Evolutionary conservation across 441 rosid genomes (phyloP), one percentile per base, ranked within the genome.

Genomic region (Geranium incanum): DNA sequence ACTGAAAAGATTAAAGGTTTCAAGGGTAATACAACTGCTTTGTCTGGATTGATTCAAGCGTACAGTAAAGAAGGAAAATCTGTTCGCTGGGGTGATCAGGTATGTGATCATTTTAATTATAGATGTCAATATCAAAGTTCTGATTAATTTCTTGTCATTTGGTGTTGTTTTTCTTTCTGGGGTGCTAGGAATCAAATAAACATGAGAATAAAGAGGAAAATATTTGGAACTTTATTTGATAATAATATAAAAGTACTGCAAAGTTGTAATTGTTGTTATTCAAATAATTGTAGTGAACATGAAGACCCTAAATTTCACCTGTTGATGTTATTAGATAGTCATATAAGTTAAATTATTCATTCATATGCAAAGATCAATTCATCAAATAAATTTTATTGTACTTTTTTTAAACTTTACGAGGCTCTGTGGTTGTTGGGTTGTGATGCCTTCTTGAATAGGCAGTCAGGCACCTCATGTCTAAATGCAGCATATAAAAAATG

Each of bases 11-110:
- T 81, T 45, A 13, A 63, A 68, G 71, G 71, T 59, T 12, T 18
- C 15, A 86, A 78, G 81, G 70, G 84, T 67, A 81, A 81, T 71
- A 63, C 75, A 39, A 87, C 82, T 79, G 79, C 87, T 36, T 76
- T 75, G 48, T 83, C 93, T 62, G 83, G 86, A 57, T 80, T 86
- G 82, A 81, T 78, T 70, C 88, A 77, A 74, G 81, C 82, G 36
- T 74, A 81, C 76, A 75, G 78, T 28, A 80, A 78, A 78, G 79
- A 80, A 76, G 81, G 84, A 68, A 91, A 93, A 84, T 83, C 91
- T 71, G 90, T 93, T 71, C 87, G 74, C 66, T 91, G 97, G 98
- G 86, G 96, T 45, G 98, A 93, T 74, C 86, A 88, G 96, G 98
- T 93, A 79, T 72, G 52, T 41, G n/a, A n/a, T 73, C 41, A 55